Evolutionary conservation across 2,329 filamentous ascomycete species (phyloP), one percentile per base, ranked within the genome.

Genomic region (Scopulariopsis brevicaulis): DNA sequence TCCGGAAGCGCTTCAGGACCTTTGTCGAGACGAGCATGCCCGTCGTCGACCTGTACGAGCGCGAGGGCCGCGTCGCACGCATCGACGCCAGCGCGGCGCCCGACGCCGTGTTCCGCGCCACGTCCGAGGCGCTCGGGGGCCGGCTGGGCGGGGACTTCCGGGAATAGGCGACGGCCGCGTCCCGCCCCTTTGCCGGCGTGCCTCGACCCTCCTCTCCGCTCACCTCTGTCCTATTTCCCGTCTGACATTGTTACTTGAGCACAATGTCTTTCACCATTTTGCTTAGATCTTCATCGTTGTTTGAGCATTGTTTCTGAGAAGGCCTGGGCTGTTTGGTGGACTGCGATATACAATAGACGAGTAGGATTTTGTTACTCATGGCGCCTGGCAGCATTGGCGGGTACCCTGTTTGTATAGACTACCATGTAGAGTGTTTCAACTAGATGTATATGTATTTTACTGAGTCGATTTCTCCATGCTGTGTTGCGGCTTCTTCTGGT

Each of bases 21-120:
- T 99, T 97, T 69, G 77, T 95, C 65, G 91, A 97, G 74, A 96
- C 91, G 2, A 96, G 90, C 74, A 96, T 97, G 93, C 94, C 94
- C 28, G 94, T 97, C 53, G 90, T 99, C 58, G 81, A 96, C 65
- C 83, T 90, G 70, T 97, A 88, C 71, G 85, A 87, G 67, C 77
- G 78, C 66, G 78, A 92, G 73, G 84, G 82, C 65, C 85, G 86
- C 69, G 90, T 97, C 18, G 82, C 96, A 70, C 89, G 85, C 75
- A 80, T 97, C 52, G 78, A 86, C 65, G 90, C 92, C 34, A 86
- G 84, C 28, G 80, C 82, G 51, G 66, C 73, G 8, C 85, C 89
- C 2, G 84, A 89, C 32, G 79, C 69, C 32, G 83, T 86, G 54
- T 84, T 80, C 66, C 68, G 69, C 63, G 75, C 73, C 56, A 85